phyloP scores from a whole-genome alignment of 306 rosid species.

The Rosa multiflora region DNA sequence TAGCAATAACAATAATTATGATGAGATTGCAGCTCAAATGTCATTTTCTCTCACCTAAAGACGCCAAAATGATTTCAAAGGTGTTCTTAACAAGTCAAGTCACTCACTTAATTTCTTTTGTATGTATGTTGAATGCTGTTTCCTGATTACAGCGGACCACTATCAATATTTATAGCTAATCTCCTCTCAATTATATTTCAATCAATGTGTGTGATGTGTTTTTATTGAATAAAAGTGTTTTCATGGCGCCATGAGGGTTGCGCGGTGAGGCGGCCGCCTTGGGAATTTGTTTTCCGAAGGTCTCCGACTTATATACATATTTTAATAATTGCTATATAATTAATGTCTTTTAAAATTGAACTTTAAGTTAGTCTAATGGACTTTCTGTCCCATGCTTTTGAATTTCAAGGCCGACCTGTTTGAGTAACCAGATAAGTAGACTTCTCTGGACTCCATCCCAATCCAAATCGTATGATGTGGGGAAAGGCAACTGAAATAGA shows the following conservation, averaged over 20 bases:
- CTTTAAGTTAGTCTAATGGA: no score
- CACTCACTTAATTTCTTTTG: constrained; percentile 13
- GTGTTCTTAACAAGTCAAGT: constrained; percentile 15
- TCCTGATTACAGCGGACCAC: constrained; percentile 8
- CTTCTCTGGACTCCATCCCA: not conserved
- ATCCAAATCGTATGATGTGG: not conserved
- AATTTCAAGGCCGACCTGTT: not conserved
- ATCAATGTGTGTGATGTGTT: not conserved
- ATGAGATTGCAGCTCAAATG: constrained; percentile 5
- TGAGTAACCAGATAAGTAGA: not conserved
- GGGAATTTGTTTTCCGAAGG: no score
- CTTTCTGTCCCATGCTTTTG: not conserved
- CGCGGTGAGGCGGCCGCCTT: not conserved
- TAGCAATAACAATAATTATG: not conserved
- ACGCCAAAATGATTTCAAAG: constrained; percentile 20
- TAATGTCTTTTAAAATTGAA: no score
- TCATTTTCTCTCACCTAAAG: constrained; percentile 29
- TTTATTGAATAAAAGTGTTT: not conserved
- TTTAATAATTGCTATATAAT: no score
- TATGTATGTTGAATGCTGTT: constrained; percentile 1
- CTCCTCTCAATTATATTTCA: not conserved
- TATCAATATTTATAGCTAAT: not conserved
- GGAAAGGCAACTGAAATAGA: not conserved
- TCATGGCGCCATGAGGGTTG: not conserved
- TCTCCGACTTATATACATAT: no score